phyloP scores from a whole-genome alignment of 1,284 basidiomycete genomes.

The Fistulinella cinereoalba region DNA sequence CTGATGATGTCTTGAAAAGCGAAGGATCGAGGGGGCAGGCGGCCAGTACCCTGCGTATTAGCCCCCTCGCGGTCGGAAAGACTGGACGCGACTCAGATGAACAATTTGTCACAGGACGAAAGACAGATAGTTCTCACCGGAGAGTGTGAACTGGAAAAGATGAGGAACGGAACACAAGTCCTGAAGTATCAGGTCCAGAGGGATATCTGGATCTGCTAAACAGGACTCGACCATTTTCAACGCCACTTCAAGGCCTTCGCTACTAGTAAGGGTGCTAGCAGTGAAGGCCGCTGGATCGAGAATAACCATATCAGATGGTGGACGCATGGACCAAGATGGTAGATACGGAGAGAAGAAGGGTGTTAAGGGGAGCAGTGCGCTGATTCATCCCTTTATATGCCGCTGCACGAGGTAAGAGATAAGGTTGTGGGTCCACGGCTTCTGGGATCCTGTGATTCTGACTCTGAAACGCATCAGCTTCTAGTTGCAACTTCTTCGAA shows the following conservation, averaged over 20 bases:
- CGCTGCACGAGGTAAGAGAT: too few species aligned
- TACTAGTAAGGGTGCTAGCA: constrained; percentile 12
- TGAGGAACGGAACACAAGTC: constrained; percentile 26
- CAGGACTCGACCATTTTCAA: constrained; percentile 25
- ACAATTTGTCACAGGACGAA: background rate
- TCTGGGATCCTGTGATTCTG: too few species aligned
- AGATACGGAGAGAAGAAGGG: background rate
- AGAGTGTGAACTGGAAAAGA: constrained; percentile 32
- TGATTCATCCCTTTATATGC: background rate
- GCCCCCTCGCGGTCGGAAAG: constrained; percentile 5
- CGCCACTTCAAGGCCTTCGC: constrained; percentile 15
- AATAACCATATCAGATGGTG: constrained; percentile 3
- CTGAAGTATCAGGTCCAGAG: constrained; percentile 30
- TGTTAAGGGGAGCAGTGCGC: background rate
- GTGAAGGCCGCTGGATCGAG: constrained; percentile 19
- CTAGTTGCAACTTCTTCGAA: too few species aligned
- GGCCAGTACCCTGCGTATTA: constrained; percentile 20
- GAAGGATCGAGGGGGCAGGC: constrained; percentile 21
- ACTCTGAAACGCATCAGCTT: too few species aligned
- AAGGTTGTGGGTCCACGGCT: too few species aligned
- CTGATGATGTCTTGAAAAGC: constrained; percentile 12
- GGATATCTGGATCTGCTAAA: constrained; percentile 24
- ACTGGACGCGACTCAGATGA: constrained; percentile 10
- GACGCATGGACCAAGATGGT: background rate
- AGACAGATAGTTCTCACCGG: constrained; percentile 15